Percentiles rank a stretch among this genome's conserved stretches.
Evolutionary conservation across 139 green algal genomes (phyloP).

Genomic region (Chlamydomonas schloesseri): DNA sequence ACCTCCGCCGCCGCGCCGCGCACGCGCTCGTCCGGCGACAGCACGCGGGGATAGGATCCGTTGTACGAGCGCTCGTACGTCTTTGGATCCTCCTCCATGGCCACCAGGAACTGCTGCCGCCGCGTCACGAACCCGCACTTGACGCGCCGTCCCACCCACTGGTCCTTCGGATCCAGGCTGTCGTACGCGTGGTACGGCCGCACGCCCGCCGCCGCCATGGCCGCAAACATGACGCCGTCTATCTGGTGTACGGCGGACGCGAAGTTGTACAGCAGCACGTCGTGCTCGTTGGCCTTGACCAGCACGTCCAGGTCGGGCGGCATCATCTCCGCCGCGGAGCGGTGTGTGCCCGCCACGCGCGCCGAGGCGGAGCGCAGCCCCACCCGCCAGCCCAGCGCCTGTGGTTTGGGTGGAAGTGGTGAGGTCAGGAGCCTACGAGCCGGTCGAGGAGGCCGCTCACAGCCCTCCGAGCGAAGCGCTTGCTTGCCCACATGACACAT

Average conservation of each 20-base stretch:
- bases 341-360: not conserved
- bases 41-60: not conserved
- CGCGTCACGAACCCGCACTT: conserved; percentile 29
- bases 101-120: conserved; percentile 1
- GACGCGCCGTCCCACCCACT: not conserved
- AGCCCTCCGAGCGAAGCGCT: too few relatives aligned
- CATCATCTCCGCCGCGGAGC: not conserved
- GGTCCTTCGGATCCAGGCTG: not conserved
- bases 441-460: too few relatives aligned
- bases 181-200: conserved; percentile 16
- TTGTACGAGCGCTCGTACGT: not conserved
- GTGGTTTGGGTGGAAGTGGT: too few relatives aligned
- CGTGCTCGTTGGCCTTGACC: conserved; percentile 1
- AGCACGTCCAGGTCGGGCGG: conserved; percentile 22
- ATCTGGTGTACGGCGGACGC: conserved; percentile 6
- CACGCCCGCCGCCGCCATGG: not conserved
- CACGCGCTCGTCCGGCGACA: conserved; percentile 11
- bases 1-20: not conserved
- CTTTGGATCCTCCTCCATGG: not conserved
- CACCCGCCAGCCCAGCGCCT: conserved; percentile 27
- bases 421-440: too few relatives aligned
- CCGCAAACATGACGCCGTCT: conserved; percentile 23
- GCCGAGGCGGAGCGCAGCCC: conserved; percentile 4
- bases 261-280: conserved; percentile 30
- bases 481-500: too few relatives aligned